Base-by-base conservation (phyloP, 2,329 filamentous ascomycete genomes). In the Aureobasidium mangrovei region DNA sequence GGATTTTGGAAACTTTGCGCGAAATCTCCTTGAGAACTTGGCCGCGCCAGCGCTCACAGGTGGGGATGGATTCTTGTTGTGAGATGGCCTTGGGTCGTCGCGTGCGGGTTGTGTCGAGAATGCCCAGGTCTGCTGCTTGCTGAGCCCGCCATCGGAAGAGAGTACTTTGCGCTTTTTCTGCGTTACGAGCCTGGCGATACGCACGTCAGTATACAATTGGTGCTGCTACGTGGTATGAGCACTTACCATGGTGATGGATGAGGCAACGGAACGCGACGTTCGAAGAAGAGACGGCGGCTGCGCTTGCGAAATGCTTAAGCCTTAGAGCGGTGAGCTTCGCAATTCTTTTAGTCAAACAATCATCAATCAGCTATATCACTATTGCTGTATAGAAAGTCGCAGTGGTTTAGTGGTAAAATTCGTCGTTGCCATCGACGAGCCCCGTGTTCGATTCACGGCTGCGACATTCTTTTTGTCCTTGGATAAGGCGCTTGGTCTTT, bases 101-200 rank as follows among this genome's bases (percentile, higher is more conserved):
- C 7, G 89, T 86, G 58, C 91, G 88, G 56, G 89, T 87, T 29
- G 86, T 86, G 76, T 97, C 91, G 72, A 98, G 88, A 71, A 97
- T 96, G 67, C 91, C 91, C 45, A 96, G 81, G 74, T 96, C 91
- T 60, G 90, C 89, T 61, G 91, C 91, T 81, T 97, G 93, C 64
- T 91, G 88, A 67, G 95, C 93, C 70, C 93, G 89, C 78, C 98
- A 98, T 78, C 93, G 91, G 77, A 96, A 98, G 72, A 98, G 91
- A 91, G 43, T 54, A 28, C 41, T 54, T 41, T 45, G 51, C 66
- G 93, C 91, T 73, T 97, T 98, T 80, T 97, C 91, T 43, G 88
- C 91, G 72, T 97, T 96, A 68, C 91, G 91, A 67, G 91, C 91
- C 91, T 90, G 63, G 26, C 26, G 6, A 8, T 9, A 12, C 3